Base-by-base conservation (phyloP, 1,139 yeast species). In the Lodderomyces parapsilosis region DNA sequence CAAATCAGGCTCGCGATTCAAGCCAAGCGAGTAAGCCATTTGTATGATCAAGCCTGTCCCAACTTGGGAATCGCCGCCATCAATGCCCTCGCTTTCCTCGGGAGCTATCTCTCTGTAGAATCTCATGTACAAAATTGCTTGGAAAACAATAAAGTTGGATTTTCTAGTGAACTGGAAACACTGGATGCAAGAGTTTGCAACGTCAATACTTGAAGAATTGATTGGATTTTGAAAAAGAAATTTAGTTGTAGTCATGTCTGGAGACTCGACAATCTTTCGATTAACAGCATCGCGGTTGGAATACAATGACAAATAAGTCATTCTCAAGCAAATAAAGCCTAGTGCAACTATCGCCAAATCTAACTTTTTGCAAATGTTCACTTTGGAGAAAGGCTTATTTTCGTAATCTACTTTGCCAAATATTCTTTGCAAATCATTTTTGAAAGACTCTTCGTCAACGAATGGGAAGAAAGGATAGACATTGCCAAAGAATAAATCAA, bases 21-120 rank as follows among this genome's bases (percentile, higher is more conserved):
- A 52, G 0, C 81, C 81, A 38, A 76, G 55, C 3, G 71, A 59
- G 36, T 62, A 60, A 0, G 78, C 77, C 60, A 68, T 67, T 43
- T 71, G 69, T 6, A 64, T 52, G n/a, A 77, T 46, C 30, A 71
- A 45, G 0, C 74, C 75, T 36, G 60, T 65, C 48, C 59, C 61
- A 1, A 68, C 59, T 39, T 59, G 62, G 0, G 76, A 65, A 48
- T 71, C 80, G 1, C 70, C 71, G 7, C 74, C 74, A 49, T 69
- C 74, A 1, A 68, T 71, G 11, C 51, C 54, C 46, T 70, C 73
- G 15, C 80, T 78, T 49, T 74, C 79, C 48, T 76, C 81, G 0
- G 81, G 81, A 0, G 80, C 78, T 41, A 55, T 60, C 18, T 61
- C 58, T 25, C 71, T 70, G 47, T 78, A 78, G n/a, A 74, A 58